These are phyloP conservation scores for Saturnispora dispora DNA, from an alignment of 805 yeast species.

Conservation along the genomic window DNA sequence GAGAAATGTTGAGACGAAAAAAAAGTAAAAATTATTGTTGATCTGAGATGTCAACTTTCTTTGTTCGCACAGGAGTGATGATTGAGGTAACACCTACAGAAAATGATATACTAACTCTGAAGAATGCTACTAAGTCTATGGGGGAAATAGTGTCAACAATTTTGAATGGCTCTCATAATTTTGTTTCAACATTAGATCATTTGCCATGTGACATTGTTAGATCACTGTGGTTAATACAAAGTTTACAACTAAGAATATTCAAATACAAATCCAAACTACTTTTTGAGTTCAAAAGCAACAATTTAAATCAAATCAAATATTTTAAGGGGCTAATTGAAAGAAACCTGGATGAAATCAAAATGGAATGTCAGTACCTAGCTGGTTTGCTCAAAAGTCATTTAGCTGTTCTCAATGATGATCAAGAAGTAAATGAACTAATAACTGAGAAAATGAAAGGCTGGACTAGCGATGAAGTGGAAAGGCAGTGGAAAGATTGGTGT, in stretches of 20 bases:
- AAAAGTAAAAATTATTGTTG: neutral
- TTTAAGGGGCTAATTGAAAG: conserved; percentile 7
- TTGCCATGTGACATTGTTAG: conserved; percentile 32
- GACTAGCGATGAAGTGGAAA: conserved; percentile 15
- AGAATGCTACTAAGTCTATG: neutral
- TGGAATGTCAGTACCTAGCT: conserved; percentile 21
- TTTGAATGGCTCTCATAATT: conserved; percentile 25
- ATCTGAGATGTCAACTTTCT: neutral
- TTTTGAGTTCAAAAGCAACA: conserved; percentile 1
- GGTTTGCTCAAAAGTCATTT: conserved; percentile 18
- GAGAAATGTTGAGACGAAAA: neutral
- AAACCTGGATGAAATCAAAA: conserved; percentile 20
- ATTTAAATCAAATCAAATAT: conserved; percentile 4
- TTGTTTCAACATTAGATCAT: conserved; percentile 31
- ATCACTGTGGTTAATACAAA: conserved; percentile 30
- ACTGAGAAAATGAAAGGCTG: conserved; percentile 9
- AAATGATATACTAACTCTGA: neutral
- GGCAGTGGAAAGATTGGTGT: conserved; percentile 19
- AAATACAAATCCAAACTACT: conserved; percentile 11
- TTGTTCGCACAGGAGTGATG: neutral
- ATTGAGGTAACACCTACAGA: neutral
- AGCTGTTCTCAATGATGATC: conserved; percentile 20
- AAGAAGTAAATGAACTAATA: conserved; percentile 2
- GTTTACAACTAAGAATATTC: conserved; percentile 21
- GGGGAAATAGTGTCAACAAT: neutral